These are phyloP conservation scores for Podaxis sp. DNA, from an alignment of 768 basidiomycete species.

Conservation along the genomic window DNA sequence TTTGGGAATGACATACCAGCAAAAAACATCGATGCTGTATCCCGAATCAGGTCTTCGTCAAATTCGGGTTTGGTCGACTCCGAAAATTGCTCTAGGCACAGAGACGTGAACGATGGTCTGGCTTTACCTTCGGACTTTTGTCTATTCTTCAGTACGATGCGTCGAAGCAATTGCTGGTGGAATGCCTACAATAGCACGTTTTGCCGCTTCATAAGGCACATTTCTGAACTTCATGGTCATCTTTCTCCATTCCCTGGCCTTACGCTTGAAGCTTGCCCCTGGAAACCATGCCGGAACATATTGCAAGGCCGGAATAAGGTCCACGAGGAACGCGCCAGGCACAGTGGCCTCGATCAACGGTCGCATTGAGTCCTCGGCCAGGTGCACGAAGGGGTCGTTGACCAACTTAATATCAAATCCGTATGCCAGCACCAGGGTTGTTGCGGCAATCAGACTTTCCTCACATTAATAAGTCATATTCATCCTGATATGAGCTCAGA, in stretches of 20 bases:
- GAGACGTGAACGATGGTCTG: conserved; percentile 14
- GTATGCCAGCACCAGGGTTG: conserved; percentile 27
- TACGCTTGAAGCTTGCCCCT: conserved; percentile 39
- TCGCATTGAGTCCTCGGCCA: conserved; percentile 17
- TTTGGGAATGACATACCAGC: conserved; percentile 1
- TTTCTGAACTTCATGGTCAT: conserved; percentile 29
- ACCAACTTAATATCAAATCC: conserved; percentile 24
- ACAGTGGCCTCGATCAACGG: conserved; percentile 18
- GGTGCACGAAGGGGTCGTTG: conserved; percentile 26
- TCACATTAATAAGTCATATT: background rate
- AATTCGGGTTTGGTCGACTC: conserved; percentile 7
- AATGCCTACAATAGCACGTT: conserved; percentile 4
- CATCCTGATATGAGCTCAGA: background rate
- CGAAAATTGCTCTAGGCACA: conserved; percentile 13
- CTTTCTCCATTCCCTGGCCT: conserved; percentile 30
- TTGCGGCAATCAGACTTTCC: conserved; percentile 20
- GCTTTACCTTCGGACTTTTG: conserved; percentile 12
- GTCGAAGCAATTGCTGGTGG: background rate
- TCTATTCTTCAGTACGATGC: background rate
- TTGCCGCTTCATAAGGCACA: conserved; percentile 24
- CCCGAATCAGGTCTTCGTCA: conserved; percentile 13
- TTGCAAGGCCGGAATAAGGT: conserved; percentile 27
- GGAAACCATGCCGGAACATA: conserved; percentile 43
- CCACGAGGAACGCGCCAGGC: conserved; percentile 28
- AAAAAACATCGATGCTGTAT: conserved; percentile 17